Base-by-base conservation (phyloP, 2,329 filamentous ascomycete genomes). In the Biscogniauxia marginata region DNA sequence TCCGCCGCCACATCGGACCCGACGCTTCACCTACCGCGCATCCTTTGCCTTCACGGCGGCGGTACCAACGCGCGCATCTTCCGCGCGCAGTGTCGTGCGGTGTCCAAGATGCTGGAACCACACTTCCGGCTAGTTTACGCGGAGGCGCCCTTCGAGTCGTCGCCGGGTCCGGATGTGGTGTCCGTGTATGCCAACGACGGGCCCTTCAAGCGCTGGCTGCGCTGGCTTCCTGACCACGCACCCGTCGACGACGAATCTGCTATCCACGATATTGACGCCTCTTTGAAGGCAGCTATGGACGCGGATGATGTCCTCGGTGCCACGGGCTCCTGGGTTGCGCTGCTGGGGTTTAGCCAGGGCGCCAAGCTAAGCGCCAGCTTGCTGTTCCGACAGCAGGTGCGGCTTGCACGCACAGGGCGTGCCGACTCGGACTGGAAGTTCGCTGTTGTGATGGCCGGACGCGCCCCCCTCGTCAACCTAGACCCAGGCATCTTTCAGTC, bases 21-120 rank as follows among this genome's bases (percentile, higher is more conserved):
- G 39, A 69, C 65, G 23, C 54, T 66, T 50, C 56, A 70, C 56
- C 75, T 80, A 23, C 88, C 88, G 3, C 86, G 89, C 57, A 84
- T 93, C 63, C 85, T 93, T 63, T 92, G 88, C 73, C 84, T 93
- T n/a, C 89, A 93, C 71, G 89, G 89, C 69, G 89, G 89, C 65
- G 89, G 89, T 58, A 85, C 87, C 61, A 91, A 88, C 66, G 85
- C 81, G n/a, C 69, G 78, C 44, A 84, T 91, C 70, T 92, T 92
- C 75, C 76, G 80, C 58, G 71, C 81, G 9, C 89, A 93, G 74
- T 84, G 85, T 63, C 88, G 89, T 59, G 75, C 75, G 60, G 64
- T 83, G 53, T 62, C 69, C 24, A 70, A 67, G 22, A 47, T 44
- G 53, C 80, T 91, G 0, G 69, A 73, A 46, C 70, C 79, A 6